phyloP scores from a whole-genome alignment of 306 rosid species.

The Begonia fuchsioides region DNA sequence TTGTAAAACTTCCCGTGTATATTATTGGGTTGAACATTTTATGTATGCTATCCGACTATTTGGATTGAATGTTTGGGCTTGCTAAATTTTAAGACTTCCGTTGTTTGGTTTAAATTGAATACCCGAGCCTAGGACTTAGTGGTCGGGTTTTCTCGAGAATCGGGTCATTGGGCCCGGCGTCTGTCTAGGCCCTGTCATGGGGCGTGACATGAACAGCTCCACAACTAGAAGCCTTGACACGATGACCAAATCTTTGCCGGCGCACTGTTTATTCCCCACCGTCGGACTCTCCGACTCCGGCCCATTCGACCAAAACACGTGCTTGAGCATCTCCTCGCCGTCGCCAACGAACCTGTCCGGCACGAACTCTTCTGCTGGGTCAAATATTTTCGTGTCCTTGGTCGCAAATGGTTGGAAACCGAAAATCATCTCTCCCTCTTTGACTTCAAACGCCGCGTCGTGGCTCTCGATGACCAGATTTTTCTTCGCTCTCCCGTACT shows the following conservation, averaged over 20 bases:
- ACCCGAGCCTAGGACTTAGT: too few species aligned
- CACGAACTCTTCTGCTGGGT: conserved; percentile 44
- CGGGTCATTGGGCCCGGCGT: too few species aligned
- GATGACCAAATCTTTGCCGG: conserved; percentile 55
- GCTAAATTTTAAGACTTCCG: too few species aligned
- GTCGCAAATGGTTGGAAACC: conserved; percentile 94
- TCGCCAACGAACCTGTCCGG: conserved; percentile 66
- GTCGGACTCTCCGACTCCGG: too few species aligned
- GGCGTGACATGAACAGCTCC: conserved; percentile 50
- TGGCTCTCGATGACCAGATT: conserved; percentile 66
- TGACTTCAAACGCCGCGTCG: conserved; percentile 51
- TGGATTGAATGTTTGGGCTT: too few species aligned
- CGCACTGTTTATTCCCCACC: too few species aligned
- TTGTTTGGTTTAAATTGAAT: too few species aligned
- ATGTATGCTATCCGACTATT: too few species aligned
- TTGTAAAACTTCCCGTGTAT: too few species aligned
- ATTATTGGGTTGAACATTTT: too few species aligned
- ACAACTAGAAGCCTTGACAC: conserved; percentile 51
- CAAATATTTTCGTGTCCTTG: conserved; percentile 61
- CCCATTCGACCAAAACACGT: conserved; percentile 94
- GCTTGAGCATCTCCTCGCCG: conserved; percentile 54
- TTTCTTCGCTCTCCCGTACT: conserved; percentile 57
- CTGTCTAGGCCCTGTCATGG: too few species aligned
- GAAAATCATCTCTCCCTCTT: conserved; percentile 62
- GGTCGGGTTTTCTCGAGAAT: too few species aligned